phyloP scores from a whole-genome alignment of 2,329 filamentous ascomycete species.

The Fonsecaea erecta region DNA sequence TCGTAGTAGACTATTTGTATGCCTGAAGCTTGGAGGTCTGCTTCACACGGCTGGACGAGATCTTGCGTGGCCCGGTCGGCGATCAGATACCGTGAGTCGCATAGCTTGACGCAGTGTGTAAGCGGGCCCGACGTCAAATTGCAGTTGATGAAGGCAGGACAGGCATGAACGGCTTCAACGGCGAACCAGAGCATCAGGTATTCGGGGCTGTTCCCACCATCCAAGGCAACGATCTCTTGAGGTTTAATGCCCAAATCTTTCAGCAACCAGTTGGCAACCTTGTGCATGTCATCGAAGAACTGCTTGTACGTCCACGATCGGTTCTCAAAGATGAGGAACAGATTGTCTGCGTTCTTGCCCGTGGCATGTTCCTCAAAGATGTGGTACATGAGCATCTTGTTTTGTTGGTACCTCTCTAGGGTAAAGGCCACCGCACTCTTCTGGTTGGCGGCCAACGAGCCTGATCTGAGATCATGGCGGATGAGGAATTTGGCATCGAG shows the following conservation, averaged over 20 bases:
- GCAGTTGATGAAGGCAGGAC: constrained; percentile 73
- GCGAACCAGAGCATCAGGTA: constrained; percentile 70
- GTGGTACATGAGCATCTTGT: constrained; percentile 68
- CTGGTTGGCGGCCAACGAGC: constrained; percentile 44
- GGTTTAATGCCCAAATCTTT: constrained; percentile 60
- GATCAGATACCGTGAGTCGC: constrained; percentile 60
- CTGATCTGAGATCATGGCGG: constrained; percentile 61
- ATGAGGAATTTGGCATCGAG: constrained; percentile 73
- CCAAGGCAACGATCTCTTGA: constrained; percentile 67
- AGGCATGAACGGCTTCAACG: constrained; percentile 67
- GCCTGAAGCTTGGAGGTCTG: constrained; percentile 61
- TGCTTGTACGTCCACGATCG: constrained; percentile 65
- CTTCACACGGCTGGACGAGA: constrained; percentile 51
- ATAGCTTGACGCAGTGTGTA: constrained; percentile 67
- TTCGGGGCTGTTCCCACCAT: constrained; percentile 70
- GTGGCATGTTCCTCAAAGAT: constrained; percentile 64
- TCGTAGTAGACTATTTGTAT: constrained; percentile 55
- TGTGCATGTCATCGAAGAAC: constrained; percentile 58
- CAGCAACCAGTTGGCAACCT: constrained; percentile 67
- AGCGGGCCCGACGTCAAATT: constrained; percentile 64
- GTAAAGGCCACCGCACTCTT: constrained; percentile 28
- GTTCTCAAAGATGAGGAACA: constrained; percentile 70
- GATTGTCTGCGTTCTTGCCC: constrained; percentile 57
- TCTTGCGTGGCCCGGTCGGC: constrained; percentile 63
- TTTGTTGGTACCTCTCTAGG: constrained; percentile 51